phyloP scores from a whole-genome alignment of 2,329 filamentous ascomycete genomes.

The Pyrenochaeta sp. region DNA sequence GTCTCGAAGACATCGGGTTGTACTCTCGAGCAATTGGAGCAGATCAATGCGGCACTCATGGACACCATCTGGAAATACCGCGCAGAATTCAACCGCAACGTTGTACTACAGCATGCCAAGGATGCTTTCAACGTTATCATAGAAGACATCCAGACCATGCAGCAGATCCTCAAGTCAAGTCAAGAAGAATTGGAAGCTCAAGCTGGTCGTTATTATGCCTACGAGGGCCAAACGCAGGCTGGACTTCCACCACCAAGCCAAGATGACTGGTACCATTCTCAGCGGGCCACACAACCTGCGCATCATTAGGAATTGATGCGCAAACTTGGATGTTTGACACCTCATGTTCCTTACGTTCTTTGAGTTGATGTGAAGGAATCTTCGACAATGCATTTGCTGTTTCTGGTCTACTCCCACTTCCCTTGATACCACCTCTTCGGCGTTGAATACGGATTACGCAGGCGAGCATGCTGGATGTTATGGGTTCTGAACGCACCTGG shows the following conservation, averaged over 20 bases:
- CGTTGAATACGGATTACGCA: no score
- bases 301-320: background rate
- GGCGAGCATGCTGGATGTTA: no score
- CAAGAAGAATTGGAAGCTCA: conserved; percentile 41
- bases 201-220: background rate
- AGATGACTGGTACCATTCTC: background rate
- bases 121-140: conserved; percentile 79
- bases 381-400: no score
- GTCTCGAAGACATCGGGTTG: conserved; percentile 75
- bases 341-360: background rate
- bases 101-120: conserved; percentile 69
- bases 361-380: no score
- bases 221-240: background rate
- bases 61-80: conserved; percentile 83
- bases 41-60: conserved; percentile 91
- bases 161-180: conserved; percentile 51
- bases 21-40: conserved; percentile 92
- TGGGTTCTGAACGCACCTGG: no score
- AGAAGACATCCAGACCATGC: conserved; percentile 68
- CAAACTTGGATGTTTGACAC: background rate
- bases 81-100: conserved; percentile 82
- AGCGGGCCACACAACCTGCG: background rate
- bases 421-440: no score
- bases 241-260: background rate
- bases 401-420: no score